phyloP scores from a whole-genome alignment of 1,139 yeast species.

The Geotrichum australiense region DNA sequence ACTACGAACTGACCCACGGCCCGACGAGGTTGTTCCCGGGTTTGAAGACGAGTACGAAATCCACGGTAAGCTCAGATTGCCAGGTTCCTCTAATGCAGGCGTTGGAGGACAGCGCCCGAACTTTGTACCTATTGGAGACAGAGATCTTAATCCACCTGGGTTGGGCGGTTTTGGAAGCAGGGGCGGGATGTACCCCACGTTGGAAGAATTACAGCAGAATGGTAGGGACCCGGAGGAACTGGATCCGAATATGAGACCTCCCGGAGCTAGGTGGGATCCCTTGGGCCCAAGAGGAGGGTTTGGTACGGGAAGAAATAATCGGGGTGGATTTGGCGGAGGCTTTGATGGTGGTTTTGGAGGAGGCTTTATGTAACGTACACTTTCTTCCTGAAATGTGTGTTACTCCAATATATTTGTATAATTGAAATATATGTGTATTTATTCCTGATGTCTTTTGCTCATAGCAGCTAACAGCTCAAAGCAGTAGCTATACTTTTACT shows the following conservation, averaged over 20 bases:
- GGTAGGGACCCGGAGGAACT: constrained; percentile 5
- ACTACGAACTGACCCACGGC: constrained; percentile 11
- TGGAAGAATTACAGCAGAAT: constrained; percentile 9
- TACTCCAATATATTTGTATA: no score
- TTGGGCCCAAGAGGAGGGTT: constrained; percentile 13
- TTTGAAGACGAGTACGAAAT: constrained; percentile 16
- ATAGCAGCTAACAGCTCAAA: no score
- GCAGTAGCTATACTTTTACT: no score
- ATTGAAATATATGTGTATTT: no score
- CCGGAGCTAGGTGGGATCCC: constrained; percentile 16
- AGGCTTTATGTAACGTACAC: not conserved
- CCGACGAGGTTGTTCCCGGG: constrained; percentile 11
- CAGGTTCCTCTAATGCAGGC: constrained; percentile 1
- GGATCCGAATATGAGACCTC: constrained; percentile 12
- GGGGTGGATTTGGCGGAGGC: constrained; percentile 11
- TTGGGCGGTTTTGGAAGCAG: constrained; percentile 5
- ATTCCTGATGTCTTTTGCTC: no score
- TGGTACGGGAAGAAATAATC: no score
- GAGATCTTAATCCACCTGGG: constrained; percentile 16
- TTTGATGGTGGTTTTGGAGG: constrained; percentile 13
- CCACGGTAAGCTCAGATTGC: constrained; percentile 11
- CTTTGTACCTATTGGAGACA: constrained; percentile 13
- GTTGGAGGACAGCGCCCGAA: not conserved
- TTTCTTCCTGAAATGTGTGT: no score
- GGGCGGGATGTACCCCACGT: constrained; percentile 15